Percentiles rank a stretch among this genome's conserved stretches.
phyloP scores from a whole-genome alignment of 1,284 basidiomycete genomes.

The Peniophora sp. region DNA sequence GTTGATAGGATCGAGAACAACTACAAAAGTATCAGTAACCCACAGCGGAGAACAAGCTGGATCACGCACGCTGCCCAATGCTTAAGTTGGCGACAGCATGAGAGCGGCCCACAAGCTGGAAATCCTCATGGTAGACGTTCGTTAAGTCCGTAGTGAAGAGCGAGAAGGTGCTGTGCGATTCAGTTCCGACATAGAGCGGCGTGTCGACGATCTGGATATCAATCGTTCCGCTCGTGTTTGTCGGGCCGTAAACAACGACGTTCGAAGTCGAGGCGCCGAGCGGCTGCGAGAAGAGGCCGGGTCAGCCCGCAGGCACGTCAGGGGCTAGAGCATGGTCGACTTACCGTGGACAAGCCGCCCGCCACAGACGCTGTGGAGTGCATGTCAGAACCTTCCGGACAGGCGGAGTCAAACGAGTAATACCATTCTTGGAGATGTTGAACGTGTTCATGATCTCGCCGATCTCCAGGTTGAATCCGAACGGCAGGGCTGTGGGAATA shows the following conservation, averaged over 20 bases:
- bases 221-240: slow-evolving; percentile 59
- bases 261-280: slow-evolving; percentile 51
- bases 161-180: slow-evolving; percentile 45
- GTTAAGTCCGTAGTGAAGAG: slow-evolving; percentile 56
- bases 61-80: slow-evolving; percentile 36
- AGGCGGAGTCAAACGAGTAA: slow-evolving; percentile 26
- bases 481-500: slow-evolving; percentile 49
- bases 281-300: slow-evolving; percentile 30
- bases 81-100: slow-evolving; percentile 59
- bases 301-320: slow-evolving; percentile 12
- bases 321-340: slow-evolving; percentile 11
- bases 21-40: slow-evolving; percentile 9
- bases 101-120: slow-evolving; percentile 59
- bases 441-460: slow-evolving; percentile 61
- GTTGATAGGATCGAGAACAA: slow-evolving; percentile 67
- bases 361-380: too few relatives aligned
- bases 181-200: slow-evolving; percentile 40
- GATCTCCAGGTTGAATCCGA: slow-evolving; percentile 69
- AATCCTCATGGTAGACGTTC: slow-evolving; percentile 35
- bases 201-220: slow-evolving; percentile 58
- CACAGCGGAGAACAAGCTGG: too few relatives aligned
- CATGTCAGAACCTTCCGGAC: slow-evolving; percentile 19
- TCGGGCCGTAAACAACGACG: slow-evolving; percentile 40
- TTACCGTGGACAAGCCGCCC: slow-evolving; percentile 38
- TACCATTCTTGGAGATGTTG: slow-evolving; percentile 47